Base-by-base conservation (phyloP, 1,284 basidiomycete genomes). In the Ganoderma sinense region DNA sequence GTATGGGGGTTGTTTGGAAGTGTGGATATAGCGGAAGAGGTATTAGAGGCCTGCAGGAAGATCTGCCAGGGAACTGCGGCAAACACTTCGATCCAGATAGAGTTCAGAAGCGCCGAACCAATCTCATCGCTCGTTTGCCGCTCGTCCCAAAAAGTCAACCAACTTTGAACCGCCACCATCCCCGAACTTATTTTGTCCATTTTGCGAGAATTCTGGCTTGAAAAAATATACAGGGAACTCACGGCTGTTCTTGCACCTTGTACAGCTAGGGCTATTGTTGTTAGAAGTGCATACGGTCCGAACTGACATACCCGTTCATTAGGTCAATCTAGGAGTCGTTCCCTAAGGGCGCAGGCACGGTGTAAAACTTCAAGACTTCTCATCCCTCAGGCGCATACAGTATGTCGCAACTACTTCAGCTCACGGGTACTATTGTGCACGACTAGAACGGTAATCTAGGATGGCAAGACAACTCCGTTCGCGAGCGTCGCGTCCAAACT, bases 391-490 rank as follows among this genome's bases (percentile, higher is more conserved):
- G 23, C 23, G 23, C 23, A 53, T 53, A 53, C 5, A 53, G 48
- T 53, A 51, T 13, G 48, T 51, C 3, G 11, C 4, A 26, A 4
- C 16, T 33, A 29, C 23, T 29, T 13, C 4, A 33, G 1, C 16
- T 56, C 13, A 43, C 14, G 13, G 48, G 11, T 29, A 40, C 0
- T 16, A 23, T 33, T 0, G 33, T n/a, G n/a, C 33, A 10, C 4
- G n/a, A n/a, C 11, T 23, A 8, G 3, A 23, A 40, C 0, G 2
- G 48, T 18, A 18, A 16, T 40, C 29, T 23, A 51, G 59, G 45
- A 84, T 84, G 82, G 64, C 79, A 39, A 78, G 79, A 40, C 67
- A 81, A 55, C 79, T 84, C 33, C 83, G 82, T 10, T 71, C 78
- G 36, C 76, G 84, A 53, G 76, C 77, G 10, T 76, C 79, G 18